A percentile compares a stretch with the other conserved stretches of the same genome.
phyloP scores from a whole-genome alignment of 225 moss, liverwort and hornwort genomes.

The Marchantia paleacea region DNA sequence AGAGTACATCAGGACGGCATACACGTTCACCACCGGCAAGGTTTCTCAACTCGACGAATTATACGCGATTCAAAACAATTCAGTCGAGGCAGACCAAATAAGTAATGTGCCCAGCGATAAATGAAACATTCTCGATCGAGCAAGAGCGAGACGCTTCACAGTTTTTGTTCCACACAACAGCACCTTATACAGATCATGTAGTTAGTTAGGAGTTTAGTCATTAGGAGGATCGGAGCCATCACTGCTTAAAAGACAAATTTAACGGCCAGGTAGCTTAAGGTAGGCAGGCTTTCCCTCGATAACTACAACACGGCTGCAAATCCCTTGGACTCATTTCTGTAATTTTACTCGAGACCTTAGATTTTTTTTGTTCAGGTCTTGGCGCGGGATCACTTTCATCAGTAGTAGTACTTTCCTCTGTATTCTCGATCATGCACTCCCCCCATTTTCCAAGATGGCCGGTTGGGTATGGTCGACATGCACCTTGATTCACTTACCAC shows the following conservation, averaged over 20 bases:
- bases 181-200: conserved; percentile 16
- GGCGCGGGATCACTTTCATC: neutral
- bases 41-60: conserved; percentile 39
- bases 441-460: neutral
- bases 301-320: conserved; percentile 6
- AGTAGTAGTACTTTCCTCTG: neutral
- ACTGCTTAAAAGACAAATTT: conserved; percentile 19
- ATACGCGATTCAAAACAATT: conserved; percentile 23
- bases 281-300: conserved; percentile 2
- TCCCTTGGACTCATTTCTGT: conserved; percentile 27
- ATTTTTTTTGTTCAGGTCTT: conserved; percentile 9
- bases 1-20: conserved; percentile 35
- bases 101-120: neutral
- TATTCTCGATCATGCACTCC: neutral
- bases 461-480: neutral
- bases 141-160: neutral
- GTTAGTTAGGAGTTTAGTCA: conserved; percentile 12
- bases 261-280: conserved; percentile 20
- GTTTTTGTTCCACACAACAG: neutral
- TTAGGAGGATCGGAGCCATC: conserved; percentile 4
- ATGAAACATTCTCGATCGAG: neutral
- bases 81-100: neutral
- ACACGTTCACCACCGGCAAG: conserved; percentile 30
- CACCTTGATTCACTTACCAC: neutral
- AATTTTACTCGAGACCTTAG: conserved; percentile 34